Evolutionary conservation across 306 rosid genomes (phyloP).

Genomic region (Echinosophora koreensis): DNA sequence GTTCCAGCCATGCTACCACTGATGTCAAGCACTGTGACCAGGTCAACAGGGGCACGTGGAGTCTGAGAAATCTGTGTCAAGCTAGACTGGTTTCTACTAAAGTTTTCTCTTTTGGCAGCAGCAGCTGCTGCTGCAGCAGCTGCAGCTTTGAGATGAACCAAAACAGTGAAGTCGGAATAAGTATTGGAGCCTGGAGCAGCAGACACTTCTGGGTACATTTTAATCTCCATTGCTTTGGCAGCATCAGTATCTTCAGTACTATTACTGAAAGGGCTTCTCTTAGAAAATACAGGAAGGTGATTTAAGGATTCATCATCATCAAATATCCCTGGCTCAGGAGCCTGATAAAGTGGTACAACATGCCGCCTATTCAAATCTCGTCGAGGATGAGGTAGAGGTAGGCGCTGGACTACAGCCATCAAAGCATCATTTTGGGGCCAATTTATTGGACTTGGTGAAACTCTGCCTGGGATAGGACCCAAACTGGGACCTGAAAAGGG

Average conservation of each 20-base stretch:
- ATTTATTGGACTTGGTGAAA: conserved; percentile 65
- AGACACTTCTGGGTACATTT: conserved; percentile 80
- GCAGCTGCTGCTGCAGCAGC: conserved; percentile 71
- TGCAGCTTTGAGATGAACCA: conserved; percentile 91
- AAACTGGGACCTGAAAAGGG: conserved; percentile 74
- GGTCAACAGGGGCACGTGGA: conserved; percentile 90
- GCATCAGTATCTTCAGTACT: conserved; percentile 52
- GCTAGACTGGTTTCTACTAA: conserved; percentile 57
- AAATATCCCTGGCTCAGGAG: conserved; percentile 83
- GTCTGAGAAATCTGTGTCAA: conserved; percentile 65
- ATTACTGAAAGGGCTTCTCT: conserved; percentile 50
- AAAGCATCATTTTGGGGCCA: conserved; percentile 86
- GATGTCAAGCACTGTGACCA: conserved; percentile 93
- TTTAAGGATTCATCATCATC: conserved; percentile 87
- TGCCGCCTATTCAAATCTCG: conserved; percentile 76
- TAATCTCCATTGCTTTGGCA: conserved; percentile 68
- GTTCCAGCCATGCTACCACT: conserved; percentile 99
- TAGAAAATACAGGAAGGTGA: conserved; percentile 56
- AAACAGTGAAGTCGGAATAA: conserved; percentile 68
- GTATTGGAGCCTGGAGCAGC: conserved; percentile 63
- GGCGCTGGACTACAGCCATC: conserved; percentile 81
- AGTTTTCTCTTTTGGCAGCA: conserved; percentile 45
- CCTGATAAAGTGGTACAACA: conserved; percentile 77
- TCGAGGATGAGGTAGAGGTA: conserved; percentile 82
- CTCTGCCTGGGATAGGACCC: conserved; percentile 65